Percentiles rank a stretch among this genome's conserved stretches.
Evolutionary conservation across 768 basidiomycete species (phyloP).

Genomic region (Butyriboletus loyo): DNA sequence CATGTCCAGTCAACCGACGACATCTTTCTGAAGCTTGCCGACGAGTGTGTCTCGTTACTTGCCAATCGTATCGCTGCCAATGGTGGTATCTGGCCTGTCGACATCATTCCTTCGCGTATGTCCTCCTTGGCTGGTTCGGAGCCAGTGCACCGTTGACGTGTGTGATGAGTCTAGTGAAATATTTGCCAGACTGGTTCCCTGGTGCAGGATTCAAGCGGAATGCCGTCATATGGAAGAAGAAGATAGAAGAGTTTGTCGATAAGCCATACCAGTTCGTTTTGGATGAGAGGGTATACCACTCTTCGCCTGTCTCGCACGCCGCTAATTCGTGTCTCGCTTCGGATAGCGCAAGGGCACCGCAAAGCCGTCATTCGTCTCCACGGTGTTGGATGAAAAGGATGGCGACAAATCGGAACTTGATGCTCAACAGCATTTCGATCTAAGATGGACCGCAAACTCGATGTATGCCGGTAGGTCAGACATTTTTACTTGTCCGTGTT

Average conservation of each 20-base stretch:
- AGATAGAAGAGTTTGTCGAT: slow-evolving; percentile 63
- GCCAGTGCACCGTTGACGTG: background rate
- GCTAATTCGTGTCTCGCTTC: background rate
- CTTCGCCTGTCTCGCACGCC: background rate
- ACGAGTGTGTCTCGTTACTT: slow-evolving; percentile 40
- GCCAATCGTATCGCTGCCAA: slow-evolving; percentile 44
- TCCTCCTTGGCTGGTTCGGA: background rate
- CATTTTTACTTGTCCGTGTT: background rate
- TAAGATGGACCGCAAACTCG: slow-evolving; percentile 82
- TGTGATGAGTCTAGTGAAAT: slow-evolving; percentile 36
- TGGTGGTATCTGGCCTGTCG: slow-evolving; percentile 43
- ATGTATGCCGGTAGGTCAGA: slow-evolving; percentile 54
- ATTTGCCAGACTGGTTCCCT: slow-evolving; percentile 65
- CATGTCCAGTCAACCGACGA: slow-evolving; percentile 40
- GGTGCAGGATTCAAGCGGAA: slow-evolving; percentile 64
- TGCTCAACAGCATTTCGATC: slow-evolving; percentile 54
- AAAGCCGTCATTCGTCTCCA: slow-evolving; percentile 42
- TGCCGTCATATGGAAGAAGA: slow-evolving; percentile 58
- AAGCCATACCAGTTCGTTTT: slow-evolving; percentile 59
- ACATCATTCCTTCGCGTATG: slow-evolving; percentile 36
- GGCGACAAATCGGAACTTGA: slow-evolving; percentile 10
- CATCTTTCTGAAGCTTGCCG: slow-evolving; percentile 39
- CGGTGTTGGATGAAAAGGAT: slow-evolving; percentile 43
- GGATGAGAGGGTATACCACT: slow-evolving; percentile 45
- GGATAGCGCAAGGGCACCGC: slow-evolving; percentile 36